phyloP scores from a whole-genome alignment of 106 monocot genomes.

The Dendrobium huoshanense region DNA sequence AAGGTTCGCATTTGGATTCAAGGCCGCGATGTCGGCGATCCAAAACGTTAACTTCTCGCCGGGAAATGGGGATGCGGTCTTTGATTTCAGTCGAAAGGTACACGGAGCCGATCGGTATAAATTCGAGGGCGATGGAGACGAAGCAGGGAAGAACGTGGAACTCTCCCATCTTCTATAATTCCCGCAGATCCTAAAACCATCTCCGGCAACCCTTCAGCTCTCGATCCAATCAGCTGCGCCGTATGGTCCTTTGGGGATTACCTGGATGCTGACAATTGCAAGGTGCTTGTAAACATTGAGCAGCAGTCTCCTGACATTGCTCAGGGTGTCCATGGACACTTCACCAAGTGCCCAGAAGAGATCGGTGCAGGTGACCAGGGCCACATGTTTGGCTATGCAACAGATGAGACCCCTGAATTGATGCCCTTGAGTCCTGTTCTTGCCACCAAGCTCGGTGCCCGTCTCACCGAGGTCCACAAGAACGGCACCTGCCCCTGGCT shows the following conservation, averaged over 20 bases:
- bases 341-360: conserved; percentile 60
- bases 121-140: no score
- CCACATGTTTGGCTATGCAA: no score
- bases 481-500: conserved; percentile 48
- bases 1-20: conserved; percentile 28
- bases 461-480: conserved; percentile 52
- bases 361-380: conserved; percentile 59
- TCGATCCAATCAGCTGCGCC: no score
- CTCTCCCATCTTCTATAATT: no score
- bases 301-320: conserved; percentile 60
- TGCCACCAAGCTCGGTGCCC: conserved; percentile 51
- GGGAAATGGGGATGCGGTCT: no score
- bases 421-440: conserved; percentile 56
- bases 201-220: no score
- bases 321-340: conserved; percentile 48
- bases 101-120: no score
- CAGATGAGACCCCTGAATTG: conserved; percentile 53
- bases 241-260: no score
- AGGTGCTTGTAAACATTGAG: conserved; percentile 55
- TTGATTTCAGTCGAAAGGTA: no score
- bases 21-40: conserved; percentile 44
- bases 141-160: no score
- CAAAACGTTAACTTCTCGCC: conserved; percentile 56
- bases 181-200: no score
- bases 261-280: conserved; percentile 48